Conservation (phyloP, 1,284 basidiomycete species). For the Baeospora myosura region DNA sequence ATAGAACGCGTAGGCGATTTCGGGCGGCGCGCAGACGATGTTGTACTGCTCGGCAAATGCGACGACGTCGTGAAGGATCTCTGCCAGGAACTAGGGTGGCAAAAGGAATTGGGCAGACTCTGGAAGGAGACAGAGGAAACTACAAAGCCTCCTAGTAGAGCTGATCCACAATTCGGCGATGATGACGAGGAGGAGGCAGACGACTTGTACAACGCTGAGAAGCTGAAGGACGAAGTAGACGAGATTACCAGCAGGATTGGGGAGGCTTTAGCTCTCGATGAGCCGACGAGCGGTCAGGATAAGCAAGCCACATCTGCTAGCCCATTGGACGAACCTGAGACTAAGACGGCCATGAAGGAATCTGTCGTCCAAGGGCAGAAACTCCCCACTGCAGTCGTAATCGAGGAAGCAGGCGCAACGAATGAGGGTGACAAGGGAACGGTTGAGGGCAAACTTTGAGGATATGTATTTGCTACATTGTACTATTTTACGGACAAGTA, state of each 20-base stretch:
- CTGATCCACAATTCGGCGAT: constrained; percentile 14
- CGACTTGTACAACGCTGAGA: constrained; percentile 6
- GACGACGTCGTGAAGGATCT: constrained; percentile 57
- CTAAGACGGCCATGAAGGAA: too few relatives aligned
- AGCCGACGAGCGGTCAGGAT: constrained; percentile 27
- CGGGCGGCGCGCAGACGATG: constrained; percentile 45
- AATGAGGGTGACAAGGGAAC: too few relatives aligned
- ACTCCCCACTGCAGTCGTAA: too few relatives aligned
- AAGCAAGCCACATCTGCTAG: not conserved
- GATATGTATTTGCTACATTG: too few relatives aligned
- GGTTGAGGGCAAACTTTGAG: too few relatives aligned
- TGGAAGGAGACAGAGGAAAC: constrained; percentile 35
- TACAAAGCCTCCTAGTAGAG: constrained; percentile 7
- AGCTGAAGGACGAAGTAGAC: constrained; percentile 25
- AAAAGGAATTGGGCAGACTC: constrained; percentile 46
- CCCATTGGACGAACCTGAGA: too few relatives aligned
- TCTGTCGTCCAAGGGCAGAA: not conserved
- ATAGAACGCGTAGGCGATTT: constrained; percentile 60
- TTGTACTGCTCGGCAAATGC: constrained; percentile 60
- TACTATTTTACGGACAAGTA: too few relatives aligned
- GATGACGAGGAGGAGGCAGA: constrained; percentile 13
- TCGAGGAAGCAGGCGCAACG: too few relatives aligned
- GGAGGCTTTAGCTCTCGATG: constrained; percentile 17
- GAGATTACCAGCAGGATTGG: constrained; percentile 26
- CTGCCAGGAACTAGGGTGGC: constrained; percentile 63